Evolutionary conservation across 345 rosid species (phyloP), one percentile per base, ranked within the genome.

Genomic region (Brassica cretica): DNA sequence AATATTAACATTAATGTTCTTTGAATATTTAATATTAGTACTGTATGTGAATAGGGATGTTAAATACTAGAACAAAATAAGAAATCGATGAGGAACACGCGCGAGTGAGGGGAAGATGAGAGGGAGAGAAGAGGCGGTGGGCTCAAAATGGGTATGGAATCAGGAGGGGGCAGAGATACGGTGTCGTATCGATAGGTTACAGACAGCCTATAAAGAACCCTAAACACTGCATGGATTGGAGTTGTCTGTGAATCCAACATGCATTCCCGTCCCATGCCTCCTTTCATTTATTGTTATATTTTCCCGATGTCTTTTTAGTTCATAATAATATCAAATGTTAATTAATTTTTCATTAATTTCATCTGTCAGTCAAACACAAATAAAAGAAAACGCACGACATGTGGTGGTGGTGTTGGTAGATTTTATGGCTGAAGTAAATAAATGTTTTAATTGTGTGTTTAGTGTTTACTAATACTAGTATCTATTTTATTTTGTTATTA

Each of bases 151-250:
- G 79, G 79, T 70, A 75, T 75, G 76, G 18, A 69, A 80, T 74
- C 75, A 74, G 82, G 68, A 29, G 68, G 30, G 66, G 9, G 63
- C 76, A 79, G 82, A 80, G 79, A 80, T 64, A 80, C 76, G 83
- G 79, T 75, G 83, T 71, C 83, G 83, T 75, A 75, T 80, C 27
- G 58, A 49, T 71, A 59, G 83, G 76, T n/a, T 49, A 65, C 80
- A 70, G 15, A 71, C 55, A 68, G 62, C 53, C 79, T 80, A 69
- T 61, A 64, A 29, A 16, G 69, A 64, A 3, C 33, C 72, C 76
- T 80, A 80, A 75, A 69, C 83, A 80, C 83, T 80, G 83, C 83
- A 75, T 75, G 55, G 73, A 64, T 74, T 80, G 32, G 76, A 74
- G 70, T 70, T 75, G 76, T 71, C 83, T 75, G 73, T 53, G 2